Evolutionary conservation across 768 basidiomycete genomes (phyloP).

Genomic region (Cyclocybe cylindracea): DNA sequence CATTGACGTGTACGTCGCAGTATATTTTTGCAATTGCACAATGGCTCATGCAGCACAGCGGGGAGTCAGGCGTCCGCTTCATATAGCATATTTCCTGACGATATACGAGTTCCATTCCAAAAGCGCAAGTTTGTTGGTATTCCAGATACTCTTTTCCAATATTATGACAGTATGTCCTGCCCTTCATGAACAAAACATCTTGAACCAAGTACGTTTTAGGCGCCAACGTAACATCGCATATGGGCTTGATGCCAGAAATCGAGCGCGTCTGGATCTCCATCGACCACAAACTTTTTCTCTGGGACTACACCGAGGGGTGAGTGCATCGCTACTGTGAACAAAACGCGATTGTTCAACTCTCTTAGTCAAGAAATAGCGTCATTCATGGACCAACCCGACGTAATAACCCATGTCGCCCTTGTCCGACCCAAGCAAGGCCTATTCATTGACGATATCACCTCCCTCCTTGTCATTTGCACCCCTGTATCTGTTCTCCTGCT

Average conservation of each 20-base stretch:
- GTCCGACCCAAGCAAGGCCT: conserved; percentile 84
- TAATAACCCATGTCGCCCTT: conserved; percentile 86
- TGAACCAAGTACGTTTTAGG: conserved; percentile 37
- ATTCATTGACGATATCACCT: conserved; percentile 91
- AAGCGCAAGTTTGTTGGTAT: conserved; percentile 76
- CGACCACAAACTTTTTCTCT: conserved; percentile 91
- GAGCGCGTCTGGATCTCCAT: conserved; percentile 95
- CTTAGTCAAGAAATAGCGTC: conserved; percentile 85
- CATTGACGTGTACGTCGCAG: conserved; percentile 42
- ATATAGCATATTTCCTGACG: conserved; percentile 77
- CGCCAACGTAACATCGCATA: conserved; percentile 70
- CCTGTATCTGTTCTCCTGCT: conserved; percentile 81
- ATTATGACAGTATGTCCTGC: conserved; percentile 65
- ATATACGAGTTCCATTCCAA: conserved; percentile 78
- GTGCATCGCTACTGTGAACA: conserved; percentile 24
- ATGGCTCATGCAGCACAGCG: conserved; percentile 37
- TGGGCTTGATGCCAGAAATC: conserved; percentile 92
- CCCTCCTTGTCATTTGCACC: conserved; percentile 88
- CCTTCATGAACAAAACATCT: not conserved
- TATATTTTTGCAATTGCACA: not conserved
- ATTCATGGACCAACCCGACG: conserved; percentile 89
- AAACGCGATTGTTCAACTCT: conserved; percentile 1
- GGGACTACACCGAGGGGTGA: conserved; percentile 96
- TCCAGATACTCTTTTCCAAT: conserved; percentile 76
- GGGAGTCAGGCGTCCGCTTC: conserved; percentile 71